Evolutionary conservation across 108 stramenopile genomes (phyloP), one percentile per base, ranked within the genome.

Genomic region (Halocafeteria seosinensis): DNA sequence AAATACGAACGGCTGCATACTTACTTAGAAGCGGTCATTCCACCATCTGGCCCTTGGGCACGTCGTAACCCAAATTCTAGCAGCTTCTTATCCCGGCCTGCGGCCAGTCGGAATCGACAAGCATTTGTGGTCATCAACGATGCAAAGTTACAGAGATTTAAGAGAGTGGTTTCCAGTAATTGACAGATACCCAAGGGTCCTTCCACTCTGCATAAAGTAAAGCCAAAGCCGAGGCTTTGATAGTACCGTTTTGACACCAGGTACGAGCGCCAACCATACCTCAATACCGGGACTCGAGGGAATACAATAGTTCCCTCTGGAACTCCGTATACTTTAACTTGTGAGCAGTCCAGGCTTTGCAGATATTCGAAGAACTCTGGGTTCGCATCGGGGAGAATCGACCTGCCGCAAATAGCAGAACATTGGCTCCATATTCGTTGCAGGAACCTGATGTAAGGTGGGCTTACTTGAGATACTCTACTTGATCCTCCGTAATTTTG

Each of bases 41-140:
- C 96, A 26, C 96, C 96, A 73, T 98, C 92, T 0, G 94, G 94
- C 23, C 93, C 97, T 73, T 96, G 92, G 1, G 97, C 94, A 3
- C 97, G 79, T 28, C 97, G 75, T 50, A 95, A 71, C 3, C 97
- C 97, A 76, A 99, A 99, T 76, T 99, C 94, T 29, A 92, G 71
- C 55, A 84, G 61, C 60, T 23, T 35, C 61, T 78, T 78, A 61
- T 85, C 83, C 34, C 76, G 65, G 26, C 85, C 73, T 1, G 90
- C 93, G 1, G 89, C 87, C 17, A 86, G 64, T n/a, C 91, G 82
- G 86, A 95, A 86, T 28, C 97, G 85, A 5, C 88, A 85, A 0
- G 97, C 93, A 55, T 99, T 95, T 17, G 97, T 99, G 25, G 93
- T 87, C 12, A 69, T 63, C 51, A 95, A 75, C 25, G 77, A 79